Conservation (phyloP, 2,329 filamentous ascomycete species). For the Cercospora brassicicola region DNA sequence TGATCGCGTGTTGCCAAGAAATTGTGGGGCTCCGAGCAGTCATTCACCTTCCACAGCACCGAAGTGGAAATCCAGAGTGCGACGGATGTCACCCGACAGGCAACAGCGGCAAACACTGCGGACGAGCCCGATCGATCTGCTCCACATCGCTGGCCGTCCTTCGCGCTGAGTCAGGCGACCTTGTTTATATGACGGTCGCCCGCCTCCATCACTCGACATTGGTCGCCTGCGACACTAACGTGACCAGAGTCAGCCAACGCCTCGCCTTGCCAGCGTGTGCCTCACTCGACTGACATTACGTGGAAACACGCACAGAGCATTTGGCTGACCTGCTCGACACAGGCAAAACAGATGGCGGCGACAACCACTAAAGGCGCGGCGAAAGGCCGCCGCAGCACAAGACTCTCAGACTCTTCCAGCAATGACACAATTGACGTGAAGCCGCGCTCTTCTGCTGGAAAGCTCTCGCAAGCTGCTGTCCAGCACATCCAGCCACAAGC, state of each 20-base stretch:
- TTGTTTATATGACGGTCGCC: not conserved
- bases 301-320: not conserved
- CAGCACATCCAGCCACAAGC: not conserved
- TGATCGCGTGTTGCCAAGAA: not conserved
- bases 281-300: not conserved
- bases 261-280: conserved; percentile 3
- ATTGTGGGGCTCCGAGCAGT: not conserved
- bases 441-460: conserved; percentile 4
- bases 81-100: not conserved
- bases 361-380: not conserved
- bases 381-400: conserved; percentile 11
- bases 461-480: not conserved
- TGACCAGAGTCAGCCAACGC: not conserved
- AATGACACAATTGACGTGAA: conserved; percentile 24
- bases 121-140: not conserved
- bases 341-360: conserved; percentile 3
- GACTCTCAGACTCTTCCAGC: conserved; percentile 10
- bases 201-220: not conserved
- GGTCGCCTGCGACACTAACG: not conserved
- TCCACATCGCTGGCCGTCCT: not conserved
- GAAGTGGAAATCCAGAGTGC: not conserved
- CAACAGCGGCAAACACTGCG: not conserved
- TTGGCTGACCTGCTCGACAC: not conserved
- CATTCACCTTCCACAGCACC: not conserved
- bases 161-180: not conserved